A percentile compares a stretch with the other conserved stretches of the same genome.
These are phyloP conservation scores for Alternaria sp. DNA, from an alignment of 2,329 filamentous ascomycete genomes.

Conservation along the genomic window DNA sequence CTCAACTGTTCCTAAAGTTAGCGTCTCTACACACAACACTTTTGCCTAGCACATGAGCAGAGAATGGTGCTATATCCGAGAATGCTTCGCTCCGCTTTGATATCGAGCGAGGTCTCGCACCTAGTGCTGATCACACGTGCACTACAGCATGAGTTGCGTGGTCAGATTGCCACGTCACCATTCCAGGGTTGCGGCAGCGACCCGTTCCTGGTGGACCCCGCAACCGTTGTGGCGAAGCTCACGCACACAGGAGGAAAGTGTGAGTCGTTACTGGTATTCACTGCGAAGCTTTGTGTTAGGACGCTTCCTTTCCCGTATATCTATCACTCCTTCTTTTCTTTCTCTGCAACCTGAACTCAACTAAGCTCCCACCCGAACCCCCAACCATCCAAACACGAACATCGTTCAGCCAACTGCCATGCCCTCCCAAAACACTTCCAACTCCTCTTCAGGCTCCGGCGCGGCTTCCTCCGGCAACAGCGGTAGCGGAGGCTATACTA, in stretches of 20 bases:
- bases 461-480: constrained; percentile 19
- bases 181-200: not conserved
- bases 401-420: not conserved
- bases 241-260: not conserved
- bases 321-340: not conserved
- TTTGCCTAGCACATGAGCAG: too few species aligned
- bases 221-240: not conserved
- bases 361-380: not conserved
- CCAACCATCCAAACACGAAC: not conserved
- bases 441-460: constrained; percentile 24
- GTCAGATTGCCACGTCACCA: not conserved
- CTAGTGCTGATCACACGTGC: not conserved
- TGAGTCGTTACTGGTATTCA: not conserved
- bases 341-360: not conserved
- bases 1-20: too few species aligned
- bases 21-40: too few species aligned
- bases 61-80: not conserved
- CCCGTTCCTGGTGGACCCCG: not conserved
- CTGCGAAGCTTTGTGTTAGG: not conserved
- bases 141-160: not conserved
- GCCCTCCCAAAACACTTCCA: constrained; percentile 6
- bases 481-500: constrained; percentile 45
- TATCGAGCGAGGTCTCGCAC: not conserved
- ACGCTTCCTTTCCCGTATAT: not conserved
- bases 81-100: not conserved